Evolutionary conservation across 2,329 filamentous ascomycete species (phyloP).

Genomic region (Xylariaceae sp.): DNA sequence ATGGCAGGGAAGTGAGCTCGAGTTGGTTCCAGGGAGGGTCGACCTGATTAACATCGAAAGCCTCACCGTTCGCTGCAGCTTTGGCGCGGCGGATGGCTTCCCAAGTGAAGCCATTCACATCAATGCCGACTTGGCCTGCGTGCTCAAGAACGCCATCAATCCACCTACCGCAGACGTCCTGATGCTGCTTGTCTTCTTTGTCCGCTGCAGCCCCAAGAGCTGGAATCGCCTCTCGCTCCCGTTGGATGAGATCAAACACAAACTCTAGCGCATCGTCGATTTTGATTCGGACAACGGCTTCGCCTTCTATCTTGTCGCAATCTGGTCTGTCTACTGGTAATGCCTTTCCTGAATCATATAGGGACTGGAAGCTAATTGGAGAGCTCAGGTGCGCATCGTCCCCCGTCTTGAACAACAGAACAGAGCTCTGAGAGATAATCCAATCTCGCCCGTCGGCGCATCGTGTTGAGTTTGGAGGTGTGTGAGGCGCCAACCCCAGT

Average conservation of each 20-base stretch:
- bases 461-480: no score
- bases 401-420: conserved; percentile 9
- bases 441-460: no score
- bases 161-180: not conserved
- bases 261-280: not conserved
- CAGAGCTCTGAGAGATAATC: conserved; percentile 6
- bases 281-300: not conserved
- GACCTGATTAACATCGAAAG: not conserved
- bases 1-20: no score
- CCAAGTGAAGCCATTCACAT: not conserved
- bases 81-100: not conserved
- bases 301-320: no score
- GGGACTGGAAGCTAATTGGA: conserved; percentile 9
- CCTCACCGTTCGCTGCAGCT: not conserved
- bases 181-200: not conserved
- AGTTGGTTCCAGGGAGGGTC: not conserved
- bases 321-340: conserved; percentile 8
- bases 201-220: not conserved
- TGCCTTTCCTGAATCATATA: conserved; percentile 10
- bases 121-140: not conserved
- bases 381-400: conserved; percentile 11
- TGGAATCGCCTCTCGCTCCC: not conserved
- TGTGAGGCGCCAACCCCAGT: no score
- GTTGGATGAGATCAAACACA: not conserved
- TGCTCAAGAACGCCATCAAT: not conserved